phyloP scores from a whole-genome alignment of 805 yeast genomes.

The Yarrowia phangngaensis region DNA sequence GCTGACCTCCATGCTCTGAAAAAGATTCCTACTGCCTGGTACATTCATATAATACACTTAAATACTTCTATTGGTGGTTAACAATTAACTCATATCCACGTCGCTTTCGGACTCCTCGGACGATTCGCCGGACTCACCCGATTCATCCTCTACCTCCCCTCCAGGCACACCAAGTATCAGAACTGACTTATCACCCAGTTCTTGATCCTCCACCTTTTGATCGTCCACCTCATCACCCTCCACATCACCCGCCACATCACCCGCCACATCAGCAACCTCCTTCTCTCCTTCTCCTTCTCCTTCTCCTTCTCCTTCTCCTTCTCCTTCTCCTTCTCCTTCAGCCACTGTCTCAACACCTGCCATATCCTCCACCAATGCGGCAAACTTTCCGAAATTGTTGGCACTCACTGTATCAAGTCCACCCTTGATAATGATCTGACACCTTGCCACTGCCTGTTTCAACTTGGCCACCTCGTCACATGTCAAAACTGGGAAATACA shows the following conservation, averaged over 20 bases:
- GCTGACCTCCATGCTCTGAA: too few relatives aligned
- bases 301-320: not conserved
- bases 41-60: too few relatives aligned
- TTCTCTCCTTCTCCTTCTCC: slow-evolving; percentile 8
- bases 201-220: too few relatives aligned
- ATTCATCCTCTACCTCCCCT: too few relatives aligned
- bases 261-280: not conserved
- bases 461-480: slow-evolving; percentile 6
- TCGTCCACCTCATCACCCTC: too few relatives aligned
- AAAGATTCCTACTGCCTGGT: too few relatives aligned
- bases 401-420: not conserved
- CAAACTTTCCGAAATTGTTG: slow-evolving; percentile 3
- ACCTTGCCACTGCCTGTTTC: not conserved
- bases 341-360: not conserved
- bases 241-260: not conserved
- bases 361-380: not conserved
- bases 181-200: too few relatives aligned
- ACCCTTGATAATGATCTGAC: not conserved
- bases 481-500: slow-evolving; percentile 7
- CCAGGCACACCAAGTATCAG: too few relatives aligned
- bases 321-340: not conserved
- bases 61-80: too few relatives aligned
- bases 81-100: too few relatives aligned
- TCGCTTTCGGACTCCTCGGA: too few relatives aligned
- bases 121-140: too few relatives aligned